phyloP scores from a whole-genome alignment of 352 stramenopile genomes.

The Pythium grandisporangium region DNA sequence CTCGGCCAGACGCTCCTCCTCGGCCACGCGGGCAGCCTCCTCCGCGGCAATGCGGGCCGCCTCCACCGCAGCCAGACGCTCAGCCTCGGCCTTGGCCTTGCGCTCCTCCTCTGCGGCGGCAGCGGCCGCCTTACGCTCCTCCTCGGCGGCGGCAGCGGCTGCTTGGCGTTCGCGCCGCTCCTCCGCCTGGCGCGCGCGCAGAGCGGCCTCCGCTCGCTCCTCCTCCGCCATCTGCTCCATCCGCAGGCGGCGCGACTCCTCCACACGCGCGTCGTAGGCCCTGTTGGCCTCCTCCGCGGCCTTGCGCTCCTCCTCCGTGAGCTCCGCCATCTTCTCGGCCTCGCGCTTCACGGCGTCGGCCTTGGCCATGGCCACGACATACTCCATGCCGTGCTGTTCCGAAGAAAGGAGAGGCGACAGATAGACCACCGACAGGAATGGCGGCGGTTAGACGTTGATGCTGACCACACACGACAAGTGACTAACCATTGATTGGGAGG shows the following conservation, averaged over 20 bases:
- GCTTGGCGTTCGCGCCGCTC: slow-evolving; percentile 28
- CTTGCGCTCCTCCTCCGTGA: slow-evolving; percentile 48
- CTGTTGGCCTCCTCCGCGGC: slow-evolving; percentile 32
- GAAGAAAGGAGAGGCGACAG: slow-evolving; percentile 2
- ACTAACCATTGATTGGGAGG: no score
- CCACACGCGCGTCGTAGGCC: slow-evolving; percentile 70
- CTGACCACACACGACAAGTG: not conserved
- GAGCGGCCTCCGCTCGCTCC: slow-evolving; percentile 34
- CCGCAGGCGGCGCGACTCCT: slow-evolving; percentile 69
- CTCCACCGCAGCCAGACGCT: no score
- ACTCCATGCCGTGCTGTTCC: slow-evolving; percentile 56
- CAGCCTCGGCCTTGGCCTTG: slow-evolving; percentile 17
- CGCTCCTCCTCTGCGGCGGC: slow-evolving; percentile 28
- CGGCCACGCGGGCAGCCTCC: slow-evolving; percentile 15
- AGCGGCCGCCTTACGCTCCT: slow-evolving; percentile 10
- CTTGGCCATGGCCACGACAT: slow-evolving; percentile 65
- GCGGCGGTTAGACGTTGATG: not conserved
- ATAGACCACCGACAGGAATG: not conserved
- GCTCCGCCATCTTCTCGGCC: slow-evolving; percentile 48
- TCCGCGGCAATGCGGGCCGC: slow-evolving; percentile 8
- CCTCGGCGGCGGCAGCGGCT: slow-evolving; percentile 15
- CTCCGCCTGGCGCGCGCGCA: slow-evolving; percentile 39
- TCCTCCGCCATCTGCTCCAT: slow-evolving; percentile 71
- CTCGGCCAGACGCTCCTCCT: slow-evolving; percentile 11
- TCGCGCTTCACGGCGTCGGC: slow-evolving; percentile 57